These are phyloP conservation scores for Simplicillium sp. DNA, from an alignment of 2,329 filamentous ascomycete species.

Conservation along the genomic window DNA sequence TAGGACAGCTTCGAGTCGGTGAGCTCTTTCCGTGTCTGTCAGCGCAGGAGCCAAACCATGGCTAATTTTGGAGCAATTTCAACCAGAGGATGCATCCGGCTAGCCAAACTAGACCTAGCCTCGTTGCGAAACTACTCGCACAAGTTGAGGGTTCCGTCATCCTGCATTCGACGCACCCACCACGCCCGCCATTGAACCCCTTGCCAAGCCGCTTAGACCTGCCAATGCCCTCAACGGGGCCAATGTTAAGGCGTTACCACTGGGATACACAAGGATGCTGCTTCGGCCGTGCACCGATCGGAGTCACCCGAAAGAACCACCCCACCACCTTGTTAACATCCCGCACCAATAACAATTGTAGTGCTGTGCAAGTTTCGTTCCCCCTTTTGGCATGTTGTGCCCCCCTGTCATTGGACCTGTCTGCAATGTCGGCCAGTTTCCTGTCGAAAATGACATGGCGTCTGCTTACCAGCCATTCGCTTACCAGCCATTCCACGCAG, in stretches of 20 bases:
- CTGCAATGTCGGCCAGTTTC: background rate
- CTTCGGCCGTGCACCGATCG: slow-evolving; percentile 6
- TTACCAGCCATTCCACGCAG: background rate
- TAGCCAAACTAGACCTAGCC: too few species aligned
- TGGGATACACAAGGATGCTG: background rate
- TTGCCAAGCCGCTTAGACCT: too few species aligned
- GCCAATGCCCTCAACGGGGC: too few species aligned
- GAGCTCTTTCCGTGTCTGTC: too few species aligned
- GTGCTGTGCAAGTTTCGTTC: background rate
- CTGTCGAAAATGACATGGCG: background rate
- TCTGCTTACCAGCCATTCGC: background rate
- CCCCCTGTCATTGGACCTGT: background rate
- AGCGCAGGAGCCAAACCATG: too few species aligned
- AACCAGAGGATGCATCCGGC: too few species aligned
- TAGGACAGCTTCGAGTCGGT: too few species aligned
- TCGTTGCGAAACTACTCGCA: too few species aligned
- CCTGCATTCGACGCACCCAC: too few species aligned
- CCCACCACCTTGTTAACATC: background rate
- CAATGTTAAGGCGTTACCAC: background rate
- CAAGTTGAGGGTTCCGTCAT: too few species aligned
- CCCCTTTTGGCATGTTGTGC: background rate
- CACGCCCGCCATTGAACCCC: too few species aligned
- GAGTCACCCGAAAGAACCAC: slow-evolving; percentile 6
- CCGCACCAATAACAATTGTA: background rate
- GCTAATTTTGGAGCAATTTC: too few species aligned